Conservation (phyloP, 1,284 basidiomycete genomes). For the Ganoderma boninense region DNA sequence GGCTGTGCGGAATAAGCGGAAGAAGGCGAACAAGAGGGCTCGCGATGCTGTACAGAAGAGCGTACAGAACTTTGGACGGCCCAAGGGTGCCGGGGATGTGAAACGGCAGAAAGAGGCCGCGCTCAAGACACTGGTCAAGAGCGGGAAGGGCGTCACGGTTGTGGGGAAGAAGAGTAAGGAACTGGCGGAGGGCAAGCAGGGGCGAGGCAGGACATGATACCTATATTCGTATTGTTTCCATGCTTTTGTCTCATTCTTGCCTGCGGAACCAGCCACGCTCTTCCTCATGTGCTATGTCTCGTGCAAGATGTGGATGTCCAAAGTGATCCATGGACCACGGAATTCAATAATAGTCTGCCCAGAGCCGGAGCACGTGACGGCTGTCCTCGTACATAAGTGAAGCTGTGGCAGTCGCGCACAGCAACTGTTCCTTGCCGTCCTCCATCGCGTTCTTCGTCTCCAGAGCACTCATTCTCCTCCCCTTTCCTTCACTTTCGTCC, state of each 20-base stretch:
- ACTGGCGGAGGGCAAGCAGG: constrained; percentile 41
- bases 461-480: constrained; percentile 8
- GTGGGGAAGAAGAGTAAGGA: constrained; percentile 76
- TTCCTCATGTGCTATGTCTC: neutral
- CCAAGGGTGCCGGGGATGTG: constrained; percentile 54
- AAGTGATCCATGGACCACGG: neutral
- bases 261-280: neutral
- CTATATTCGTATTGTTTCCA: constrained; percentile 16
- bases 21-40: constrained; percentile 79
- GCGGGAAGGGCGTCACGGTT: constrained; percentile 87
- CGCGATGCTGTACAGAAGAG: constrained; percentile 75
- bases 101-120: constrained; percentile 88
- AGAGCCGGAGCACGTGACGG: constrained; percentile 24
- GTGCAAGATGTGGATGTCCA: neutral
- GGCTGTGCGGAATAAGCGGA: constrained; percentile 71
- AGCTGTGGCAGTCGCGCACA: constrained; percentile 29
- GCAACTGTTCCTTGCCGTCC: constrained; percentile 26
- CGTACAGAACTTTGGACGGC: constrained; percentile 70
- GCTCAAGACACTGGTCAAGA: constrained; percentile 81
- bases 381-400: constrained; percentile 19
- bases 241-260: constrained; percentile 23
- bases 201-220: constrained; percentile 39
- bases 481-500: constrained; percentile 2
- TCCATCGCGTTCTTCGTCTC: constrained; percentile 15
- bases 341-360: neutral